Evolutionary conservation across 306 rosid species (phyloP), one percentile per base, ranked within the genome.

Genomic region (Luffa aegyptiaca): DNA sequence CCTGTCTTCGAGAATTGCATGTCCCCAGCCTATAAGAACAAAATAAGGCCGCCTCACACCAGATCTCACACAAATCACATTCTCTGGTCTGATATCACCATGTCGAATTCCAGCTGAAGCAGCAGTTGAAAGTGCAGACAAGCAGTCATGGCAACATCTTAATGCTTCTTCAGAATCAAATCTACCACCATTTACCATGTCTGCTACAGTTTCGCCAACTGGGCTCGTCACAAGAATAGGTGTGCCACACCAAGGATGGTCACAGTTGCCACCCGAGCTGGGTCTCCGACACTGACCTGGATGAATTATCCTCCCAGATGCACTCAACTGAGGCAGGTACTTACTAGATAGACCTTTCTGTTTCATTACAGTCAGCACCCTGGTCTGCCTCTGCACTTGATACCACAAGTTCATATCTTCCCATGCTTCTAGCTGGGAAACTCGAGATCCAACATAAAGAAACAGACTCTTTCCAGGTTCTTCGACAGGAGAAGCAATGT

Each of bases 231-330:
- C 97, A 10, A 95, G 97, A 84, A 89, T 86, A n/a, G 97, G 97
- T 33, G 99, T 93, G 81, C 99, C 99, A 82, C 99, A 95, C 96
- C 95, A 95, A 72, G 97, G 99, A 85, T 95, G 99, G 61, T 89
- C 92, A 71, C 99, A 95, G 74, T 89, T 92, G 75, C 96, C 94
- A 79, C 99, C 97, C 1, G 97, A 80, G 83, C 92, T 91, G 56
- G 97, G 93, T 85, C 90, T 88, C 72, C 63, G 88, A 85, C 99
- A 95, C 69, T 86, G 92, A 79, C 99, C 99, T 3, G 99, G 96
- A 86, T 95, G 99, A 83, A 90, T 83, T 85, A 95, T 95, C 86
- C 97, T 91, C 51, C 99, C 97, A 81, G 97, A 95, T 55, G 97
- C 97, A 84, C 85, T 85, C 82, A 93, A 57, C 78, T 93, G 93